phyloP scores from a whole-genome alignment of 345 rosid species.

The Trapa incisa region DNA sequence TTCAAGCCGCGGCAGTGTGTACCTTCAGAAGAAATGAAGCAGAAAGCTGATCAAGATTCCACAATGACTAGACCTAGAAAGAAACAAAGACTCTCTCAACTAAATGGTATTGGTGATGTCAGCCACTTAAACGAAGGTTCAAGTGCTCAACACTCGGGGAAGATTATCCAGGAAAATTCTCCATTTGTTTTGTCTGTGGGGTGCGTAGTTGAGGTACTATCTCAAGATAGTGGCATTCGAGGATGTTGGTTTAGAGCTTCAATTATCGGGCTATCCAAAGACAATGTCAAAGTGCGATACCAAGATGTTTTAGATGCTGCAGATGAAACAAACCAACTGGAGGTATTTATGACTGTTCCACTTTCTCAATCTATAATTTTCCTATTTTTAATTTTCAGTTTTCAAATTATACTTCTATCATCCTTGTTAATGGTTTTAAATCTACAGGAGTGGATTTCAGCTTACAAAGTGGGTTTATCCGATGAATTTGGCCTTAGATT shows the following conservation, averaged over 20 bases:
- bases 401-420: not conserved
- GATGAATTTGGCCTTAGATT: slow-evolving; percentile 42
- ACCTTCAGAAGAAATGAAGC: slow-evolving; percentile 6
- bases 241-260: slow-evolving; percentile 79
- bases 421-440: not conserved
- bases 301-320: slow-evolving; percentile 52
- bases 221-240: slow-evolving; percentile 74
- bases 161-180: slow-evolving; percentile 6
- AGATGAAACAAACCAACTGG: slow-evolving; percentile 53
- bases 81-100: slow-evolving; percentile 29
- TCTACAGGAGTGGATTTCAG: slow-evolving; percentile 67
- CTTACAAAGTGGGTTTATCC: slow-evolving; percentile 35
- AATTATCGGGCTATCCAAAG: slow-evolving; percentile 45
- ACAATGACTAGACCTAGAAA: slow-evolving; percentile 32
- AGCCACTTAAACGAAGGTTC: slow-evolving; percentile 8
- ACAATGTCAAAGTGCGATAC: slow-evolving; percentile 73
- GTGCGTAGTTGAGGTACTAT: slow-evolving; percentile 54
- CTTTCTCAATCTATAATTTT: not conserved
- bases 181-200: slow-evolving; percentile 33
- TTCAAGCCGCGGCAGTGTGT: slow-evolving; percentile 12
- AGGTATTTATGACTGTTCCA: slow-evolving; percentile 23
- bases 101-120: slow-evolving; percentile 7
- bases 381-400: not conserved
- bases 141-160: slow-evolving; percentile 4
- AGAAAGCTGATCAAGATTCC: slow-evolving; percentile 18